A percentile compares a stretch with the other conserved stretches of the same genome.
Conservation (phyloP, 2,329 filamentous ascomycete genomes). For the Alternaria gansuensis region DNA sequence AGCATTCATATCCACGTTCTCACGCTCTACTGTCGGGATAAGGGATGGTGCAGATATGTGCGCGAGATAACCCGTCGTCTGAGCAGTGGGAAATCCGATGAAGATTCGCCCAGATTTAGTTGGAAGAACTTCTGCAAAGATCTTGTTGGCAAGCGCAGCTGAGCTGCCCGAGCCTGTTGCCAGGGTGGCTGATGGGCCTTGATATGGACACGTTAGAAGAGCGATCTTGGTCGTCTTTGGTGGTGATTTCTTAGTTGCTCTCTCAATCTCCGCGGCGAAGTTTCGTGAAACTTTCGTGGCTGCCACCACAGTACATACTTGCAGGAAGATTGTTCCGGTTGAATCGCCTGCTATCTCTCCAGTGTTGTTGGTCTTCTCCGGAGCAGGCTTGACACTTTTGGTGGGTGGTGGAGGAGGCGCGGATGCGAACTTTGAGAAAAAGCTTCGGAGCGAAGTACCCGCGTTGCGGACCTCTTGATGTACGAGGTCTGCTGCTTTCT, state of each 20-base stretch:
- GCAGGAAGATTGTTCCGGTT: slow-evolving; percentile 83
- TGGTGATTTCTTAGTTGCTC: slow-evolving; percentile 96
- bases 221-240: slow-evolving; percentile 87
- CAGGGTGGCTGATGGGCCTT: slow-evolving; percentile 75
- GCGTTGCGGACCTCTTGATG: slow-evolving; percentile 50
- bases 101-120: slow-evolving; percentile 91
- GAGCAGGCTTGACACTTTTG: slow-evolving; percentile 32
- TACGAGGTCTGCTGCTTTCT: slow-evolving; percentile 46
- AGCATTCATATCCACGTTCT: slow-evolving; percentile 96
- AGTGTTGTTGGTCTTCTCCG: slow-evolving; percentile 26
- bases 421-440: slow-evolving; percentile 52
- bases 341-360: slow-evolving; percentile 77
- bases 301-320: slow-evolving; percentile 84
- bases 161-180: slow-evolving; percentile 60
- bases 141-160: slow-evolving; percentile 70
- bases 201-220: slow-evolving; percentile 89
- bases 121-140: slow-evolving; percentile 90
- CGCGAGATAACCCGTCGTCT: slow-evolving; percentile 92
- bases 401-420: slow-evolving; percentile 31
- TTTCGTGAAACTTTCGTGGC: slow-evolving; percentile 75
- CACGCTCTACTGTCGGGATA: slow-evolving; percentile 95
- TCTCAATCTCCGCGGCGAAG: slow-evolving; percentile 86
- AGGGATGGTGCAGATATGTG: slow-evolving; percentile 96
- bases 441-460: slow-evolving; percentile 50
- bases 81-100: slow-evolving; percentile 96